phyloP scores from a whole-genome alignment of 192 early-diverging fungal genomes.

The Fimicolochytrium jonesii region DNA sequence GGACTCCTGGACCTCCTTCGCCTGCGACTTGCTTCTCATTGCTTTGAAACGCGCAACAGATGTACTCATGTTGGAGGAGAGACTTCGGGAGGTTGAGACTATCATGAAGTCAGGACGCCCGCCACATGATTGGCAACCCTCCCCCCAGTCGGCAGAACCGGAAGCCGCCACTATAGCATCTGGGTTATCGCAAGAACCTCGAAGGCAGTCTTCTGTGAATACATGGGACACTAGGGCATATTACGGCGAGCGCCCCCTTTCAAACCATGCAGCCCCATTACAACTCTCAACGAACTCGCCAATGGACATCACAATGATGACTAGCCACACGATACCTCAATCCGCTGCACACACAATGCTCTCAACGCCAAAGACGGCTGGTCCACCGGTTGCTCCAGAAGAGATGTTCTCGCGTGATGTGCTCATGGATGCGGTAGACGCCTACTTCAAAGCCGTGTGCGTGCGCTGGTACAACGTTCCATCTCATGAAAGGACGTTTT shows the following conservation, averaged over 20 bases:
- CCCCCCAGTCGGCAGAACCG: background rate
- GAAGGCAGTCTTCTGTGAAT: background rate
- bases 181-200: background rate
- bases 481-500: conserved; percentile 2
- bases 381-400: background rate
- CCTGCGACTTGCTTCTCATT: background rate
- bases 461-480: conserved; percentile 13
- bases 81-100: conserved; percentile 13
- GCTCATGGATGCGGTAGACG: background rate
- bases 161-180: background rate
- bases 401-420: background rate
- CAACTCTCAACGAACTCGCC: background rate
- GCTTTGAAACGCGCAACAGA: too few species aligned
- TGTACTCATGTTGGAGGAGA: conserved; percentile 14
- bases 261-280: background rate
- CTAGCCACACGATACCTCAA: background rate
- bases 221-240: background rate
- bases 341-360: background rate
- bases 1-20: background rate
- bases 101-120: background rate
- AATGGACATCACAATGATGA: too few species aligned
- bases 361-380: background rate
- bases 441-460: conserved; percentile 3
- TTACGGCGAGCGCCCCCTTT: background rate
- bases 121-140: background rate